Base-by-base conservation (phyloP, 2,329 filamentous ascomycete species). In the Emmonsiellopsis sp. region DNA sequence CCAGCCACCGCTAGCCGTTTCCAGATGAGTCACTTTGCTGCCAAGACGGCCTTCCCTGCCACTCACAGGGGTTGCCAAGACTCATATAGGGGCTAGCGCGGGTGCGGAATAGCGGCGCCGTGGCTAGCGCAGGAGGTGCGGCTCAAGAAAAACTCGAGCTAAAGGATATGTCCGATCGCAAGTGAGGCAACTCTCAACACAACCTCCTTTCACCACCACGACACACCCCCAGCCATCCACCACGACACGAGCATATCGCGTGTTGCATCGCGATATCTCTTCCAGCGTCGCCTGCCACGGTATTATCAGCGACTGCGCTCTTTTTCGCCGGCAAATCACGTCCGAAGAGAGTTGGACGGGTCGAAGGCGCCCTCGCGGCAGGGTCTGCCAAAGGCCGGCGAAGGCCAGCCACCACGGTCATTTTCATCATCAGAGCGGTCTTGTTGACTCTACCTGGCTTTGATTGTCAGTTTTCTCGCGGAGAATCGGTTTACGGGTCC, bases 281-380 rank as follows among this genome's bases (percentile, higher is more conserved):
- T 62, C 58, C 56, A 56, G 58, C 59, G 54, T 54, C 55, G 45
- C 49, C 57, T 47, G 56, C 55, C 53, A 66, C 64, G 61, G 59
- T 61, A 60, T 55, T 45, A 58, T 52, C 55, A 56, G 62, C 59
- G 57, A 61, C 56, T 56, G 56, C 49, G 54, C 56, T 57, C 61
- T 62, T 66, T 58, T 48, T 58, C 60, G 60, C 63, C 56, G 59
- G 62, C 59, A 49, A 48, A 44, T 55, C 52, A 56, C 58, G 57
- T 53, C 62, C 63, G 62, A 66, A 65, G 61, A 66, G 62, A 61
- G 66, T 66, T 62, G 61, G 66, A 58, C 60, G 61, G 68, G 68
- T 68, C 67, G 63, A 66, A 64, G 71, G 69, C 71, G 70, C 70
- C 71, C 71, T 72, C 66, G 70, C 71, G 70, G 70, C 71, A 73